These are phyloP conservation scores for Gossypium thurberi DNA, from an alignment of 345 rosid species.

Conservation along the genomic window DNA sequence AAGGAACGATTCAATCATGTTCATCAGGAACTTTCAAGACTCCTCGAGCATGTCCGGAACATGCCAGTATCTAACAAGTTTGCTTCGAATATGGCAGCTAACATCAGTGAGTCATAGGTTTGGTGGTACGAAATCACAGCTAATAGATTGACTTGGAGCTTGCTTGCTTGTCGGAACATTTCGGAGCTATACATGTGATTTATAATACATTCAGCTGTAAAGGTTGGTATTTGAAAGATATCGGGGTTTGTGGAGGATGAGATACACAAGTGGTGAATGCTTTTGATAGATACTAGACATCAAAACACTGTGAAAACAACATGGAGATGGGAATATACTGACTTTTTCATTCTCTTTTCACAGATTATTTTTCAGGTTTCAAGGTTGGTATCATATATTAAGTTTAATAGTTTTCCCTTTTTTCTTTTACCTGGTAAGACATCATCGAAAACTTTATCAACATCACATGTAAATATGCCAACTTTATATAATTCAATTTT, in stretches of 20 bases:
- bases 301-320: not conserved
- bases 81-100: slow-evolving; percentile 35
- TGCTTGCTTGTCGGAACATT: not conserved
- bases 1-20: slow-evolving; percentile 53
- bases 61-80: slow-evolving; percentile 33
- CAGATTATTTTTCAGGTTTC: not conserved
- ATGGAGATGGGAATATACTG: not conserved
- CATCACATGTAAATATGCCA: not conserved
- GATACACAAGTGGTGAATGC: not conserved
- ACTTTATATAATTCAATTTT: not conserved
- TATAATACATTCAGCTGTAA: slow-evolving; percentile 1
- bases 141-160: slow-evolving; percentile 1
- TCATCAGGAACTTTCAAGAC: slow-evolving; percentile 50
- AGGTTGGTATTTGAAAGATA: slow-evolving; percentile 4
- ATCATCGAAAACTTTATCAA: not conserved
- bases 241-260: slow-evolving; percentile 1
- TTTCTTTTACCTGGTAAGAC: not conserved
- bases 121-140: not conserved
- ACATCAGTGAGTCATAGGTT: slow-evolving; percentile 32
- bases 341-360: not conserved
- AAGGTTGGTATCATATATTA: too few relatives aligned
- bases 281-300: not conserved
- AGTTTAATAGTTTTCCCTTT: too few relatives aligned
- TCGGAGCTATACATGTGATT: not conserved
- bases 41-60: slow-evolving; percentile 53